Evolutionary conservation across 108 stramenopile species (phyloP).

Genomic region (Schizochytrium sp.): DNA sequence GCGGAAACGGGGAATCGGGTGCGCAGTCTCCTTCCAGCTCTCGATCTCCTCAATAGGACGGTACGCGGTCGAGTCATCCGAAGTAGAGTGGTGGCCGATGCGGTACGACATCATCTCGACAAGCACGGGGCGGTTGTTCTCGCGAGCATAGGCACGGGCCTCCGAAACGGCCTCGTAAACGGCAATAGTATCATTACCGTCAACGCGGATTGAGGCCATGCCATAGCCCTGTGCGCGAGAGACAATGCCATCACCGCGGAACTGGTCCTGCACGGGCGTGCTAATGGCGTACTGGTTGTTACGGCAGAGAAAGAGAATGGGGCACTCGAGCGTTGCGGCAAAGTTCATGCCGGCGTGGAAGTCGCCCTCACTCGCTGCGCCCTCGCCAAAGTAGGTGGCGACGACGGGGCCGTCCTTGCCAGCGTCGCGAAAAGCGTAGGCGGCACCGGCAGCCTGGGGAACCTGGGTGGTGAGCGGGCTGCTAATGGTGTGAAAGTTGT

Average conservation of each 20-base stretch:
- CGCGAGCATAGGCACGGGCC: slow-evolving; percentile 46
- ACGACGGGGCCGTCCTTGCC: slow-evolving; percentile 41
- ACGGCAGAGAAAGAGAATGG: slow-evolving; percentile 88
- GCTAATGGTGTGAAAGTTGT: slow-evolving; percentile 89
- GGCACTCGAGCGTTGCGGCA: slow-evolving; percentile 75
- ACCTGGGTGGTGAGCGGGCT: slow-evolving; percentile 90
- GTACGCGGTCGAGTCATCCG: slow-evolving; percentile 86
- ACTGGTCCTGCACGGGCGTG: slow-evolving; percentile 84
- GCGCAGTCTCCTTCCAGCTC: slow-evolving; percentile 45
- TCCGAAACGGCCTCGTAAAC: slow-evolving; percentile 71
- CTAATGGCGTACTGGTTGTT: slow-evolving; percentile 98
- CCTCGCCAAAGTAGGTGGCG: slow-evolving; percentile 90
- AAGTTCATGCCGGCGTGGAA: slow-evolving; percentile 93
- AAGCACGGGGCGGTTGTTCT: slow-evolving; percentile 67
- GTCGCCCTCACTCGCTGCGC: slow-evolving; percentile 84
- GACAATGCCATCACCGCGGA: slow-evolving; percentile 89
- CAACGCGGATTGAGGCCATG: slow-evolving; percentile 89
- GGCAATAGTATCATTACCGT: slow-evolving; percentile 93
- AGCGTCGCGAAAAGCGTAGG: slow-evolving; percentile 70
- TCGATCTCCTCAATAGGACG: slow-evolving; percentile 67
- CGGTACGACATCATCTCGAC: slow-evolving; percentile 98
- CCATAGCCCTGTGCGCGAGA: slow-evolving; percentile 83
- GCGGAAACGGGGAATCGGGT: slow-evolving; percentile 70
- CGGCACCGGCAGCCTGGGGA: slow-evolving; percentile 87
- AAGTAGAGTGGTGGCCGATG: slow-evolving; percentile 90